phyloP scores from a whole-genome alignment of 495 filamentous ascomycete species.

The Aspergillus biplanus region DNA sequence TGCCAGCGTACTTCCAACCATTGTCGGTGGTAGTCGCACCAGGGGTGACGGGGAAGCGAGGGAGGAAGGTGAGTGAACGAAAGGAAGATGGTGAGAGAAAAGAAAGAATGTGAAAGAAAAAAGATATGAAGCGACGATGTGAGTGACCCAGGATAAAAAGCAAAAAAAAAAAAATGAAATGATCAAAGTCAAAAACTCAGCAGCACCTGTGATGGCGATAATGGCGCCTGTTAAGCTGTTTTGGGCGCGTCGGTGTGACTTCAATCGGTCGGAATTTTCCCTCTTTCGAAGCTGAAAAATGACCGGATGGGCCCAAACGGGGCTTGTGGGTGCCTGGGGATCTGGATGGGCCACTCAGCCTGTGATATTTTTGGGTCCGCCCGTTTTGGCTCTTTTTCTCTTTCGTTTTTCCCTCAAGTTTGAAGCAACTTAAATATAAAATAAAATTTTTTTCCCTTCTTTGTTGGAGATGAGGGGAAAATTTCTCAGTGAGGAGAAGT shows the following conservation, averaged over 20 bases:
- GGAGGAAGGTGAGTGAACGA: conserved; percentile 21
- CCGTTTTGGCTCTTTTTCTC: neutral
- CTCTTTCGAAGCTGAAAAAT: conserved; percentile 13
- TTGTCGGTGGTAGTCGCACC: conserved; percentile 31
- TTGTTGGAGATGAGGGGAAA: conserved; percentile 15
- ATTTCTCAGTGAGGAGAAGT: conserved; percentile 39
- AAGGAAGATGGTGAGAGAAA: conserved; percentile 11
- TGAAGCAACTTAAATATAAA: neutral
- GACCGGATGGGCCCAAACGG: neutral
- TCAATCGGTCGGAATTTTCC: conserved; percentile 20
- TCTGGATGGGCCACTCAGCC: conserved; percentile 1
- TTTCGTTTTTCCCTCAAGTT: neutral
- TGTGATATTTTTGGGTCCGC: conserved; percentile 14
- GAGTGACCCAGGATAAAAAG: conserved; percentile 15
- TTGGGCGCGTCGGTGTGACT: conserved; percentile 50
- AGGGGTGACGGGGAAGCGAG: conserved; percentile 19
- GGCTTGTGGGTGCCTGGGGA: conserved; percentile 21
- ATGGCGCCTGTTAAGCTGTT: conserved; percentile 35
- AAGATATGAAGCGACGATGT: conserved; percentile 11
- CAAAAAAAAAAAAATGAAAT: conserved; percentile 17
- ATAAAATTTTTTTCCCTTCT: neutral
- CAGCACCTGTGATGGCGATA: conserved; percentile 21
- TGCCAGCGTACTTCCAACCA: conserved; percentile 48
- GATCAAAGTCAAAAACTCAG: conserved; percentile 16
- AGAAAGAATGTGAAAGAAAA: conserved; percentile 11